Conservation (phyloP, 2,329 filamentous ascomycete genomes). For the Colletotrichum agaves region DNA sequence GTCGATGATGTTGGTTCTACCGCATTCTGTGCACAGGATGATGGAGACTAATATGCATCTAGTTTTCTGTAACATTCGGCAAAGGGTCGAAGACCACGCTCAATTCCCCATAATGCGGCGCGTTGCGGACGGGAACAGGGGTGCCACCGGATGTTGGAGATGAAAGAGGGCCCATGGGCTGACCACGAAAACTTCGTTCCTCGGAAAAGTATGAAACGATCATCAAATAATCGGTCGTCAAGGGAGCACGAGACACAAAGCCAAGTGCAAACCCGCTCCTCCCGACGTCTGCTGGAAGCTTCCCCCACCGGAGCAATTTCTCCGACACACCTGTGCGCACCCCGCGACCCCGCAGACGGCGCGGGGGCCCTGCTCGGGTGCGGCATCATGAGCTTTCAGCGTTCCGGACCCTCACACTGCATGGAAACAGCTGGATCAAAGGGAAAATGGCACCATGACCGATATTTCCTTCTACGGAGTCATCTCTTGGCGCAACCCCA, state of each 20-base stretch:
- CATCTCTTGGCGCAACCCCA: not conserved
- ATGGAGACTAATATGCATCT: not conserved
- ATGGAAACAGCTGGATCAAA: not conserved
- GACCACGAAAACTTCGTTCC: not conserved
- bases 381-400: conserved; percentile 22
- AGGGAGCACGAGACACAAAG: not conserved
- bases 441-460: not conserved
- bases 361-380: not conserved
- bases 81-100: not conserved
- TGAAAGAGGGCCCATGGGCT: not conserved
- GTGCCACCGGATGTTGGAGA: conserved; percentile 3
- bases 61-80: not conserved
- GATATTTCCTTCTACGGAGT: not conserved
- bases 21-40: too few relatives aligned
- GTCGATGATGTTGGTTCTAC: too few relatives aligned
- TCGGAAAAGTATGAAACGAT: not conserved
- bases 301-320: conserved; percentile 18
- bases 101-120: not conserved
- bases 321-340: not conserved
- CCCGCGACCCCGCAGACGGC: conserved; percentile 12
- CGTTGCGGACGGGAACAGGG: not conserved
- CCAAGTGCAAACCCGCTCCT: not conserved
- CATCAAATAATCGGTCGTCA: not conserved
- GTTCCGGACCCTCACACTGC: conserved; percentile 13
- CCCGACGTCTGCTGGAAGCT: conserved; percentile 22